Base-by-base conservation (phyloP, 1,139 yeast species). In the Hanseniaspora uvarum region DNA sequence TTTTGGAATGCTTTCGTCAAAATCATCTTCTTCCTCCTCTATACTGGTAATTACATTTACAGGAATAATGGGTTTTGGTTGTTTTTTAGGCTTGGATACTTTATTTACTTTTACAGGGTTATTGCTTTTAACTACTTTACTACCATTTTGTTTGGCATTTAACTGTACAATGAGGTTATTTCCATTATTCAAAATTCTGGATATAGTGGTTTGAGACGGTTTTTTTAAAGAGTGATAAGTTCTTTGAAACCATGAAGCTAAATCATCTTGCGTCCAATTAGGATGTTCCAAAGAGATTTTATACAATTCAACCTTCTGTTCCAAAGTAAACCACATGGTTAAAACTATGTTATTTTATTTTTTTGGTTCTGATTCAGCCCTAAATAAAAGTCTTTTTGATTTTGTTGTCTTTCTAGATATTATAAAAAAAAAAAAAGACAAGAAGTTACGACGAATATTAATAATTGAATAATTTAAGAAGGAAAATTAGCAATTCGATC, bases 191-290 rank as follows among this genome's bases (percentile, higher is more conserved):
- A 81, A 65, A 16, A 80, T 75, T 46, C 86, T 68, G 8, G 84
- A 79, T 4, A 81, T 80, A 1, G 86, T 81, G 0, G 86, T 81
- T 61, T 81, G 86, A 1, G 84, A 78, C 0, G 86, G 85, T 2
- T 80, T 75, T 58, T 70, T 77, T 1, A 68, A 64, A 3, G 79
- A 67, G 43, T 76, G 77, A 62, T 78, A 78, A 37, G 77, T 71
- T 33, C 69, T 68, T 64, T 76, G 75, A 0, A 85, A 85, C 86
- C 86, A 81, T 38, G 67, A 63, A 0, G 86, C 86, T 51, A 81
- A 64, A 59, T 80, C 84, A n/a, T 74, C 72, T 63, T 81, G 86
- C 1, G 85, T 80, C 84, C 81, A 78, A 34, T 74, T 74, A 1
- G 85, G 85, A 59, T 78, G 76, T 19, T 81, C 70, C 63, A 80